Evolutionary conservation across 2,329 filamentous ascomycete species (phyloP).

Genomic region (Tolypocladium tundrense): DNA sequence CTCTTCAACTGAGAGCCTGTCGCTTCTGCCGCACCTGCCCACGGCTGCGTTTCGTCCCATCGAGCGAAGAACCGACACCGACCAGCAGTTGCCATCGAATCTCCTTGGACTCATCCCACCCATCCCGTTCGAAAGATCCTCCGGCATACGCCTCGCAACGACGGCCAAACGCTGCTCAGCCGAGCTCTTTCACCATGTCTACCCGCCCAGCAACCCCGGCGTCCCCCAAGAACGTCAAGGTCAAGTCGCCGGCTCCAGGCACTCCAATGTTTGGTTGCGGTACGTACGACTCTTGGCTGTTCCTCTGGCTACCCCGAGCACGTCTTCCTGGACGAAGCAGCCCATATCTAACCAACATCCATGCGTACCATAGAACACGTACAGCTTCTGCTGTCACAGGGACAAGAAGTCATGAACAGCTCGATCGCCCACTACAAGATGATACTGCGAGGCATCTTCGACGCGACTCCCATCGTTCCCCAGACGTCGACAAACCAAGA

Average conservation of each 20-base stretch:
- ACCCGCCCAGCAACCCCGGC: conserved; percentile 37
- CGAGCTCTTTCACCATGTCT: conserved; percentile 25
- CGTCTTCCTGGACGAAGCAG: background rate
- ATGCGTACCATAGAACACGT: conserved; percentile 52
- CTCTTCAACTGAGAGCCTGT: background rate
- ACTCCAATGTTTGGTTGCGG: conserved; percentile 55
- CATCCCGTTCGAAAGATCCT: background rate
- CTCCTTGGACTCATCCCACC: background rate
- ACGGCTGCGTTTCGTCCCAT: background rate
- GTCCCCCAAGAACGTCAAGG: conserved; percentile 46
- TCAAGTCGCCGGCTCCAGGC: conserved; percentile 49
- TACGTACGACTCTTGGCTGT: conserved; percentile 24
- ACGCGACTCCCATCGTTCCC: conserved; percentile 51
- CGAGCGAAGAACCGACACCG: background rate
- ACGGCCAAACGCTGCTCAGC: background rate
- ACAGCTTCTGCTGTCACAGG: conserved; percentile 52
- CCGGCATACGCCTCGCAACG: background rate
- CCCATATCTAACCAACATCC: background rate
- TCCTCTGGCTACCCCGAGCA: background rate
- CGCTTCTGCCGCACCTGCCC: background rate
- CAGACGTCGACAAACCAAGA: conserved; percentile 54
- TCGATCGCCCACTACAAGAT: conserved; percentile 64
- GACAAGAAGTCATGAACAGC: conserved; percentile 54
- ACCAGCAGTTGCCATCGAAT: background rate
- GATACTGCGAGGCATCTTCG: conserved; percentile 60